These are phyloP conservation scores for Mycena leptocephala DNA, from an alignment of 768 basidiomycete genomes.

Conservation along the genomic window DNA sequence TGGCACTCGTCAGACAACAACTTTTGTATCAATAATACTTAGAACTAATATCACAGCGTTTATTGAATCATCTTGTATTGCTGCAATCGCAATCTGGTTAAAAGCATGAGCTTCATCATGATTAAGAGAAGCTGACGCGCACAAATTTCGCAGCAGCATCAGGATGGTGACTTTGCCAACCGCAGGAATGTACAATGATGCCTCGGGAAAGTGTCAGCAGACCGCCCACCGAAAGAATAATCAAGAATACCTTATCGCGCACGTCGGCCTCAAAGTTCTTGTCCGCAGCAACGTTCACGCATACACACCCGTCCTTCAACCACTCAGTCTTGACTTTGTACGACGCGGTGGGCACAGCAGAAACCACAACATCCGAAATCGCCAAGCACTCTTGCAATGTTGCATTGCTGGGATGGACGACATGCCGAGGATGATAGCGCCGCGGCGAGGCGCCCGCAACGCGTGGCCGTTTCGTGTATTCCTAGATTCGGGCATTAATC, in stretches of 20 bases:
- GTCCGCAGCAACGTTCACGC: constrained; percentile 93
- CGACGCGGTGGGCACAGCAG: constrained; percentile 87
- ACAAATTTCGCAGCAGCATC: constrained; percentile 98
- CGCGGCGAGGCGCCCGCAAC: constrained; percentile 54
- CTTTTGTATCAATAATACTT: constrained; percentile 36
- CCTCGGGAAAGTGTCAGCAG: constrained; percentile 60
- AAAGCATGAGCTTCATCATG: not conserved
- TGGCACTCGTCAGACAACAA: constrained; percentile 2
- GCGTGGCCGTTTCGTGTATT: constrained; percentile 94
- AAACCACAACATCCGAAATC: constrained; percentile 93
- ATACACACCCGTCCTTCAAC: constrained; percentile 95
- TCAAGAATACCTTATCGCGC: constrained; percentile 82
- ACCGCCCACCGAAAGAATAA: not conserved
- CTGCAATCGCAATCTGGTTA: constrained; percentile 68
- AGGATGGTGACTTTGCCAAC: constrained; percentile 99
- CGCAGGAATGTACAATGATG: constrained; percentile 94
- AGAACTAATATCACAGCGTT: constrained; percentile 24
- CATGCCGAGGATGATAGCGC: constrained; percentile 88
- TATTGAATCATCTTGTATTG: constrained; percentile 55
- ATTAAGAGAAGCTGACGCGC: constrained; percentile 49
- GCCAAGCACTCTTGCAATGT: constrained; percentile 87
- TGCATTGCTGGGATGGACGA: constrained; percentile 78
- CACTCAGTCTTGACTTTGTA: constrained; percentile 94
- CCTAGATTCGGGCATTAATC: constrained; percentile 52
- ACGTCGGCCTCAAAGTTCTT: constrained; percentile 98